Conservation (phyloP, 2,329 filamentous ascomycete genomes). For the Colletotrichum godetiae region DNA sequence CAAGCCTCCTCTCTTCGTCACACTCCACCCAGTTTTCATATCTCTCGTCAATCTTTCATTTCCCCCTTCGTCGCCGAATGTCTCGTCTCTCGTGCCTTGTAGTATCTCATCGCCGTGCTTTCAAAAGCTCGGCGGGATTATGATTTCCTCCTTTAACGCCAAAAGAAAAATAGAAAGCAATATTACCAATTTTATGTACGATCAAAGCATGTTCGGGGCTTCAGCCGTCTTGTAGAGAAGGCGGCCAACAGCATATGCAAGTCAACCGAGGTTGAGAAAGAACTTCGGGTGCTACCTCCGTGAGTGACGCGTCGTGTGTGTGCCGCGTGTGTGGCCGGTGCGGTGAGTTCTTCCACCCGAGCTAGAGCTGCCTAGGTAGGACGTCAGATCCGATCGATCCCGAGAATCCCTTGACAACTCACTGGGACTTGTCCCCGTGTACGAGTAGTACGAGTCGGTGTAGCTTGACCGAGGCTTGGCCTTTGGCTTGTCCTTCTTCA, state of each 20-base stretch:
- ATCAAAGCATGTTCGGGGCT: constrained; percentile 11
- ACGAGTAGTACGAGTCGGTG: constrained; percentile 66
- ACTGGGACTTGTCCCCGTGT: constrained; percentile 64
- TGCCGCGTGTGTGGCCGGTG: constrained; percentile 33
- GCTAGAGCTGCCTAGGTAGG: constrained; percentile 56
- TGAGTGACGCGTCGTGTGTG: constrained; percentile 42
- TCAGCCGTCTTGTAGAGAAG: background rate
- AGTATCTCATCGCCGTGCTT: background rate
- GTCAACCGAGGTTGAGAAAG: background rate
- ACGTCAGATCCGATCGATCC: constrained; percentile 36
- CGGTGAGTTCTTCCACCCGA: constrained; percentile 55
- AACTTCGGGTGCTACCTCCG: constrained; percentile 41
- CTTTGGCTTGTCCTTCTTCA: constrained; percentile 60
- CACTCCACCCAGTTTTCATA: background rate
- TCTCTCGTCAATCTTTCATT: constrained; percentile 1
- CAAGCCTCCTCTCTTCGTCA: background rate
- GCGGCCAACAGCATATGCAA: constrained; percentile 4
- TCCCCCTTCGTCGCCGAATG: constrained; percentile 17
- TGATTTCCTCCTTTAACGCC: constrained; percentile 22
- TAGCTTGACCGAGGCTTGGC: constrained; percentile 56
- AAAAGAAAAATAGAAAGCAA: background rate
- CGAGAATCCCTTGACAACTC: constrained; percentile 48
- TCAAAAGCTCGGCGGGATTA: background rate
- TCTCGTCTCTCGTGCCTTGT: constrained; percentile 16
- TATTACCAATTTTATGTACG: constrained; percentile 31